Evolutionary conservation across 345 rosid species (phyloP).

Genomic region (Populus davidiana): DNA sequence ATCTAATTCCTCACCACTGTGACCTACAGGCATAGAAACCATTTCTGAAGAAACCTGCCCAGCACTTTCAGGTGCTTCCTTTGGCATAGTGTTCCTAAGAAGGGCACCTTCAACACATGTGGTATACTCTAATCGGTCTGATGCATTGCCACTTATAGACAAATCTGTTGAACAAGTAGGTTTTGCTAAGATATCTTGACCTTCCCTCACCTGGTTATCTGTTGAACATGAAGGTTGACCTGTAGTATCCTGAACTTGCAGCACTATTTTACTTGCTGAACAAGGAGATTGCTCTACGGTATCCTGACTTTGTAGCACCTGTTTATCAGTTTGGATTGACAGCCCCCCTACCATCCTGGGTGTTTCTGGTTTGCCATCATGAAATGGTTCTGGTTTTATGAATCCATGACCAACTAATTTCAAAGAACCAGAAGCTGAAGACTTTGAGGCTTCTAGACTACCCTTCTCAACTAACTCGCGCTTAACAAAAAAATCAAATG

Average conservation of each 20-base stretch:
- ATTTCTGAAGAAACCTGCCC: constrained; percentile 23
- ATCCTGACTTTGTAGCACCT: constrained; percentile 1
- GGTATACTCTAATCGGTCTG: constrained; percentile 17
- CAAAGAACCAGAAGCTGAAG: constrained; percentile 19
- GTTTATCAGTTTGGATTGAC: neutral
- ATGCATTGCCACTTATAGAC: constrained; percentile 10
- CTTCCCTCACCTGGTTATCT: neutral
- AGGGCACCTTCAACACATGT: constrained; percentile 12
- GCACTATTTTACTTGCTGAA: neutral
- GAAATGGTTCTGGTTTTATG: constrained; percentile 51
- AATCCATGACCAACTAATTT: constrained; percentile 31
- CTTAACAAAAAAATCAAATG: constrained; percentile 29
- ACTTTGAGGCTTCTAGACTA: constrained; percentile 19
- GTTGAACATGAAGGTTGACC: constrained; percentile 1
- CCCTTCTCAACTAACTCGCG: constrained; percentile 38
- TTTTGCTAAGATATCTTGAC: constrained; percentile 2
- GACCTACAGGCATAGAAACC: constrained; percentile 19
- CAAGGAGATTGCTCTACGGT: constrained; percentile 7
- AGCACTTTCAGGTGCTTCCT: constrained; percentile 26
- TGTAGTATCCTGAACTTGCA: neutral
- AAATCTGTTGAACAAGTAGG: constrained; percentile 29
- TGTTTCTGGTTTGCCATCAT: constrained; percentile 30
- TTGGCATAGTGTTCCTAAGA: constrained; percentile 13
- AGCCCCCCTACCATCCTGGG: neutral
- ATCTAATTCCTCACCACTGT: constrained; percentile 23